These are phyloP conservation scores for Lactuca saligna DNA, from an alignment of 129 eudicot genomes.

Conservation along the genomic window DNA sequence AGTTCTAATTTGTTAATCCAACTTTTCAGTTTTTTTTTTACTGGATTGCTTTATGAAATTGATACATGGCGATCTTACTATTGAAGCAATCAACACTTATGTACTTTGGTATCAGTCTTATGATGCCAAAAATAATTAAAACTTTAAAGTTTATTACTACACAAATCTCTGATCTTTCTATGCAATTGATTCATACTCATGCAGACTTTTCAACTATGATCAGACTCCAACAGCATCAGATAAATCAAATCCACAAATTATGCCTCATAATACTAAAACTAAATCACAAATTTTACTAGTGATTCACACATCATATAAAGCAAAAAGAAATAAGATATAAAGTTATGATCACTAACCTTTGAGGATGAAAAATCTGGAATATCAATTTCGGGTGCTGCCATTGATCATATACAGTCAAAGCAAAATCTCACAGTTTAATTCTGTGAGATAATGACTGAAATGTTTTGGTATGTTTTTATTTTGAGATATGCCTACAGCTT, in stretches of 20 bases:
- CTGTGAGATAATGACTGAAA: constrained; percentile 21
- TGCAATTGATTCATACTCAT: constrained; percentile 3
- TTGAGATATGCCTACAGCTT: constrained; percentile 32
- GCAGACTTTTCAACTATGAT: constrained; percentile 3
- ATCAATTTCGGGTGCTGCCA: constrained; percentile 37
- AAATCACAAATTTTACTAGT: constrained; percentile 8
- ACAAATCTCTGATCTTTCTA: constrained; percentile 19
- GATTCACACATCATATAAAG: background rate
- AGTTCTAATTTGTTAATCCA: background rate
- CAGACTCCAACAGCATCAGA: constrained; percentile 15
- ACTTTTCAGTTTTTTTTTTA: background rate
- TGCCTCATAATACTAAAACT: constrained; percentile 14
- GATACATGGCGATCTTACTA: constrained; percentile 11
- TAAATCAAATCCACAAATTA: constrained; percentile 9
- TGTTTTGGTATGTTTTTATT: constrained; percentile 14
- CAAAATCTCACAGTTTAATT: constrained; percentile 28
- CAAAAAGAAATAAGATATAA: background rate
- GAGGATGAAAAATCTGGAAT: constrained; percentile 24
- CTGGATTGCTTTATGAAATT: background rate
- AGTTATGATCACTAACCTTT: constrained; percentile 26
- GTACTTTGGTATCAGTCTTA: background rate
- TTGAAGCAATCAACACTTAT: background rate
- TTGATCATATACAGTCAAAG: constrained; percentile 23
- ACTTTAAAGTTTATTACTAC: background rate
- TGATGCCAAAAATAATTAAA: background rate